phyloP scores from a whole-genome alignment of 2,329 filamentous ascomycete genomes.

The Fusarium sp. region DNA sequence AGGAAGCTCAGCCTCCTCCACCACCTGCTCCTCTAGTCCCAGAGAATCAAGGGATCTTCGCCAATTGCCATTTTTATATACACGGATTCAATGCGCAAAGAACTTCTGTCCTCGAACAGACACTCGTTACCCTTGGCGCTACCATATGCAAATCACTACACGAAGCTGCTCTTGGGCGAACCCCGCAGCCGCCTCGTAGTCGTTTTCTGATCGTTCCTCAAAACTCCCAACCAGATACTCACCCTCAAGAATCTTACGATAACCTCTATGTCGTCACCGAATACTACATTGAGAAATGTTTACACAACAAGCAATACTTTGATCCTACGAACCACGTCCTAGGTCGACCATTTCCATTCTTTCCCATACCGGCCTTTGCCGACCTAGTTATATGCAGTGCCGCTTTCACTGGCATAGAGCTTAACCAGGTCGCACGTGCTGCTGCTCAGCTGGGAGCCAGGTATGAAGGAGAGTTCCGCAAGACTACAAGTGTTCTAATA shows the following conservation, averaged over 20 bases:
- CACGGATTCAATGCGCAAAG: conserved; percentile 67
- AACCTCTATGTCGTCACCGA: conserved; percentile 75
- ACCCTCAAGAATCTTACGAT: conserved; percentile 54
- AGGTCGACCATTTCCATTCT: conserved; percentile 78
- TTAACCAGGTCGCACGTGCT: conserved; percentile 84
- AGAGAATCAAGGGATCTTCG: conserved; percentile 59
- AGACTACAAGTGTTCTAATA: conserved; percentile 80
- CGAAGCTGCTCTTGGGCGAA: conserved; percentile 51
- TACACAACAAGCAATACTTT: conserved; percentile 79
- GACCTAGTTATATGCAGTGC: conserved; percentile 81
- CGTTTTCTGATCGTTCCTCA: conserved; percentile 68
- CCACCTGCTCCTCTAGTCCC: conserved; percentile 17
- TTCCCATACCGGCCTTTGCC: conserved; percentile 76
- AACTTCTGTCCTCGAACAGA: conserved; percentile 59
- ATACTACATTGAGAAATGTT: conserved; percentile 91
- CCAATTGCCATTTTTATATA: conserved; percentile 67
- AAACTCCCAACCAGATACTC: conserved; percentile 57
- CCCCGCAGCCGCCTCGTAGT: conserved; percentile 47
- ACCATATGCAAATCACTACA: conserved; percentile 56
- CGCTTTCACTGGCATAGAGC: conserved; percentile 84
- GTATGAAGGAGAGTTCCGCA: conserved; percentile 82
- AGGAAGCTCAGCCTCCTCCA: conserved; percentile 12
- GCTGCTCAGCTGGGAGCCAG: conserved; percentile 80
- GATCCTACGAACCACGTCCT: conserved; percentile 76
- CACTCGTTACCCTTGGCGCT: conserved; percentile 62